Base-by-base conservation (phyloP, 371 early-diverging fungal species). In the Nematocida parisii region DNA sequence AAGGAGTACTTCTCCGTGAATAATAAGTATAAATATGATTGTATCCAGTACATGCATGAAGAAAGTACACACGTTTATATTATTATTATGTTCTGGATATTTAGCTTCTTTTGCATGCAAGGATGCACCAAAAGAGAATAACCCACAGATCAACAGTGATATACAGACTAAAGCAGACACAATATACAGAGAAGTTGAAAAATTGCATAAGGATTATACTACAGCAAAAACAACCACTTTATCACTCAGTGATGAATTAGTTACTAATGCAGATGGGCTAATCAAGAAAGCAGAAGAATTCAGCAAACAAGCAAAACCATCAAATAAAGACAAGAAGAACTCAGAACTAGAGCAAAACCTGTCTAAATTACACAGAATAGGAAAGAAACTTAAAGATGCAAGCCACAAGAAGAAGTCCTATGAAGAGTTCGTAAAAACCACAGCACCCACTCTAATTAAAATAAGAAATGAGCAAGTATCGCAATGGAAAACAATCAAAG, bases 31-130 rank as follows among this genome's bases (percentile, higher is more conserved):
- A 58, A 58, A 58, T 58, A 58, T 7, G 22, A 27, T 13, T 22
- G 11, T 22, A 58, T n/a, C n/a, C 11, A 2, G 22, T 7, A n/a
- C 11, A 58, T n/a, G 9, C 27, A 58, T 58, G 58, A 58, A 58
- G 58, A 58, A 22, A 11, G 58, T 22, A 22, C 58, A 58, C 2
- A 58, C 58, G 6, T 58, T 58, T 22, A 22, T 27, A 58, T 22
- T 58, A 58, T 22, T 58, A 58, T 22, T 58, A n/a, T 58, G 58
- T 58, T 58, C 11, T n/a, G 58, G 24, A 2, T 58, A 58, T 22
- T 22, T 58, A 22, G 58, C 58, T 9, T 27, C 27, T 9, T n/a
- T 58, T n/a, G 11, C 58, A 11, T 58, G 52, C 52, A 50, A 0
- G 0, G 33, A 33, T 33, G 52, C 52, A 50, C 13, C 52, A 50